A percentile compares a stretch with the other conserved stretches of the same genome.
Evolutionary conservation across 148 eudicot genomes (phyloP).

Genomic region (Polygonum maritimum): DNA sequence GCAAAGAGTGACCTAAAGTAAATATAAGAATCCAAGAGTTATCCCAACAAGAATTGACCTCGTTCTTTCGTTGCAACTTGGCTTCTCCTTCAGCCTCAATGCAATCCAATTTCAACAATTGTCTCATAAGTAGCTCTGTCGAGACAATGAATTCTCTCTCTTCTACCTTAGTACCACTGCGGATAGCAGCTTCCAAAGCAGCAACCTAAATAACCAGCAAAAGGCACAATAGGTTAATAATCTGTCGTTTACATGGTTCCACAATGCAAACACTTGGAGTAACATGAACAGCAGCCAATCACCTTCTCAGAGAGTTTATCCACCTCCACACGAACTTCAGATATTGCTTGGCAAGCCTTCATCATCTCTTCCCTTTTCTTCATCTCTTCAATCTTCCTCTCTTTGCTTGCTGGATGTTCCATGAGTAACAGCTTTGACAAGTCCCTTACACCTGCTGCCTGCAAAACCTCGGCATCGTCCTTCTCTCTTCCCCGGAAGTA

Average conservation of each 20-base stretch:
- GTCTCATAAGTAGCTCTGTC: slow-evolving; percentile 3
- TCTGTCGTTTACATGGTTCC: not conserved
- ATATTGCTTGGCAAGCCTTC: slow-evolving; percentile 49
- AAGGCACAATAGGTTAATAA: slow-evolving; percentile 8
- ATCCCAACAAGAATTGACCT: not conserved
- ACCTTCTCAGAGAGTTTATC: slow-evolving; percentile 74
- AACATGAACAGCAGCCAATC: not conserved
- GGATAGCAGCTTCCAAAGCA: slow-evolving; percentile 42
- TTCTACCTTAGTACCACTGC: slow-evolving; percentile 48
- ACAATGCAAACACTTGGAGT: not conserved
- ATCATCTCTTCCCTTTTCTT: slow-evolving; percentile 31
- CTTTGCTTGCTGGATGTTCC: slow-evolving; percentile 40
- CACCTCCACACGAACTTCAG: slow-evolving; percentile 57
- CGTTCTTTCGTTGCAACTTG: slow-evolving; percentile 10
- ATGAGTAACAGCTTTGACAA: slow-evolving; percentile 63
- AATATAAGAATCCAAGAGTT: not conserved
- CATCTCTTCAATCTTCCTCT: slow-evolving; percentile 41
- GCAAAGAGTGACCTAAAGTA: not conserved
- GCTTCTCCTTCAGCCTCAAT: slow-evolving; percentile 9
- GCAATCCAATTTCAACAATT: slow-evolving; percentile 4
- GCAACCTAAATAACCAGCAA: slow-evolving; percentile 35
- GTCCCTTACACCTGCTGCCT: slow-evolving; percentile 66
- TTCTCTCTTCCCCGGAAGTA: slow-evolving; percentile 78
- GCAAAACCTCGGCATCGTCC: slow-evolving; percentile 50
- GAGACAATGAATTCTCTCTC: not conserved